Percentiles rank a stretch among this genome's conserved stretches.
phyloP scores from a whole-genome alignment of 2,329 filamentous ascomycete species.

The Fusarium kyushuense region DNA sequence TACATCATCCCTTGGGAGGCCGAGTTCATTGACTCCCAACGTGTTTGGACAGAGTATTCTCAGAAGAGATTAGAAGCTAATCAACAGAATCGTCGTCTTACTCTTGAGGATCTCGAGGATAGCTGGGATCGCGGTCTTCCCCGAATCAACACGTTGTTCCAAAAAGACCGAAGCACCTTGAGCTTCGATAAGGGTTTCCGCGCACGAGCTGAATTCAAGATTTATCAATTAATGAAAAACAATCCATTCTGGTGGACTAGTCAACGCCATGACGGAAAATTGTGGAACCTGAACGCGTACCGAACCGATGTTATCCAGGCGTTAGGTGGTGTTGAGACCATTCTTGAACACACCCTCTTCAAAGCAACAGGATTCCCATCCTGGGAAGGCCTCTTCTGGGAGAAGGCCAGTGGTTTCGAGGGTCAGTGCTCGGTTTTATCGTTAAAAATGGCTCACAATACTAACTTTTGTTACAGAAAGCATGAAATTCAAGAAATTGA shows the following conservation, averaged over 20 bases:
- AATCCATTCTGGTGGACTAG: constrained; percentile 99
- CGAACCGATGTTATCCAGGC: constrained; percentile 97
- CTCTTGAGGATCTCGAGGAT: constrained; percentile 95
- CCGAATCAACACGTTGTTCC: constrained; percentile 98
- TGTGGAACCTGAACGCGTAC: constrained; percentile 98
- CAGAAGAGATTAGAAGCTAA: constrained; percentile 98
- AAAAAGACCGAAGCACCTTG: constrained; percentile 96
- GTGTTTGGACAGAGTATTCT: constrained; percentile 99
- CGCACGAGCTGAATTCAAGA: constrained; percentile 94
- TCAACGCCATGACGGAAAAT: constrained; percentile 94
- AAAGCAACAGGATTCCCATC: constrained; percentile 96
- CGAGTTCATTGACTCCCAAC: constrained; percentile 98
- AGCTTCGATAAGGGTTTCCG: constrained; percentile 99
- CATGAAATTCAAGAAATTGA: constrained; percentile 99
- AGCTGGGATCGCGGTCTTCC: constrained; percentile 98
- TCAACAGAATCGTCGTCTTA: constrained; percentile 94
- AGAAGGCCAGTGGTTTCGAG: constrained; percentile 63
- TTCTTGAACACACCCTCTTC: constrained; percentile 95
- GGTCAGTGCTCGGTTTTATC: too few relatives aligned
- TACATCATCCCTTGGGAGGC: constrained; percentile 99
- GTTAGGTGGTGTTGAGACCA: constrained; percentile 95
- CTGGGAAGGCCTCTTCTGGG: constrained; percentile 97
- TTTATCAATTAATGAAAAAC: constrained; percentile 98
- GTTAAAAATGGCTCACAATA: too few relatives aligned
- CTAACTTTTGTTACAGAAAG: constrained; percentile 31